Base-by-base conservation (phyloP, 768 basidiomycete species). In the Auricularia cornea region DNA sequence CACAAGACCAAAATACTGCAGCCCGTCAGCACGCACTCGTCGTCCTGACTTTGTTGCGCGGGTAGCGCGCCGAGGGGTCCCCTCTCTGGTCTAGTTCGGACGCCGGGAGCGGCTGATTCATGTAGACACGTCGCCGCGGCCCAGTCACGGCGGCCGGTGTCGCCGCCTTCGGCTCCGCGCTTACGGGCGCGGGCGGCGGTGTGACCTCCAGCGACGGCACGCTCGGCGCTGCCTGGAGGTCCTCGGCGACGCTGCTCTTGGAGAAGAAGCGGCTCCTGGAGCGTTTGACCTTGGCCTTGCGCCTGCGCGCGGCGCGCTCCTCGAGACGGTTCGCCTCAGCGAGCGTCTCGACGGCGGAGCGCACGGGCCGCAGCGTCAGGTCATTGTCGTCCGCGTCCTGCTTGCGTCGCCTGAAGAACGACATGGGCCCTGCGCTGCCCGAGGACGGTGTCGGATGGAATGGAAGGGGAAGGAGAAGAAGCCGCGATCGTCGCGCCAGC, bases 41-140 rank as follows among this genome's bases (percentile, higher is more conserved):
- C 44, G 95, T 97, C 71, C 89, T 81, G 66, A 98, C 94, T 82
- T 97, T 98, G 73, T 97, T 98, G 70, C 95, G 79, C 33, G 84
- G 83, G 74, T 94, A 98, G n/a, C 84, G 83, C 40, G 77, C 84
- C 60, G 82, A 75, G 0, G 92, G 94, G 63, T 95, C 89, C 18
- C 91, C 92, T 57, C 84, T 70, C 2, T 78, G 74, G 70, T 89
- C 87, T 41, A 88, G 74, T 73, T 94, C 89, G 67, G 80, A 75
- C 26, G 83, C 76, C 5, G 87, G 79, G 32, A 90, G 77, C 1
- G 87, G 83, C 48, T 81, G 71, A 69, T 97, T 97, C 64, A 97
- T 84, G 73, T 92, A 92, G 63, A 98, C 74, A 67, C 88, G 90
- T 69, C 94, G 80, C 59, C 90, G 78, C 59, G 70, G 68, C 2